These are phyloP conservation scores for Verticillium dahliae DNA, from an alignment of 2,329 filamentous ascomycete genomes.

Conservation along the genomic window DNA sequence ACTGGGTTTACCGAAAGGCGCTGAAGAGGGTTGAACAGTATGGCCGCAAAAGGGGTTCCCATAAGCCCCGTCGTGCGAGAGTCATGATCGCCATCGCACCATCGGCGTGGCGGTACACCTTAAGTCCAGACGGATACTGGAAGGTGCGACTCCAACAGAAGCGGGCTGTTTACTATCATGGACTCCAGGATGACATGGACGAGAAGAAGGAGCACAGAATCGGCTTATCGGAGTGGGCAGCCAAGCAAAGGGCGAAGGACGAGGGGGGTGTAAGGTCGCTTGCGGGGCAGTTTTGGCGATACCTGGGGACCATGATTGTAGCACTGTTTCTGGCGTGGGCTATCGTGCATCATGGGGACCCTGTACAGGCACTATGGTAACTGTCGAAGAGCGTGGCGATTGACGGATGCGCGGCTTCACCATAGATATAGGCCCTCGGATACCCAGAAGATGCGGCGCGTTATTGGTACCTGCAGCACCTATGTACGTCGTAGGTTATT, in stretches of 20 bases:
- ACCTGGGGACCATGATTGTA: not conserved
- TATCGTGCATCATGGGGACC: not conserved
- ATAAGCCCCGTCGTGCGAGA: conserved; percentile 11
- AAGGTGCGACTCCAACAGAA: conserved; percentile 13
- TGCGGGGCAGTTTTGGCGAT: not conserved
- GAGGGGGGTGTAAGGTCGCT: not conserved
- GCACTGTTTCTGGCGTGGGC: not conserved
- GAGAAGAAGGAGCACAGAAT: conserved; percentile 12
- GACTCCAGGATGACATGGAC: conserved; percentile 13
- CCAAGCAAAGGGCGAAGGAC: not conserved
- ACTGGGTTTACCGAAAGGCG: not conserved
- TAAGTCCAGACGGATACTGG: conserved; percentile 11
- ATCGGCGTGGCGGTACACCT: conserved; percentile 14
- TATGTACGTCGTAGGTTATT: too few relatives aligned
- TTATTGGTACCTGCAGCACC: not conserved
- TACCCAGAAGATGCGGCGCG: too few relatives aligned
- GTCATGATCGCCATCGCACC: conserved; percentile 24
- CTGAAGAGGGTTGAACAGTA: not conserved
- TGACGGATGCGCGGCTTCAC: too few relatives aligned
- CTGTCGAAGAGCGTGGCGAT: too few relatives aligned
- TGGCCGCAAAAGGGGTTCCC: too few relatives aligned
- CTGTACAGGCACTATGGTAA: too few relatives aligned
- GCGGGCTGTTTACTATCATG: conserved; percentile 22
- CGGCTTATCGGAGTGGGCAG: conserved; percentile 13
- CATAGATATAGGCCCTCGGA: too few relatives aligned